Conservation (phyloP, 495 filamentous ascomycete genomes). For the Neurospora discreta region DNA sequence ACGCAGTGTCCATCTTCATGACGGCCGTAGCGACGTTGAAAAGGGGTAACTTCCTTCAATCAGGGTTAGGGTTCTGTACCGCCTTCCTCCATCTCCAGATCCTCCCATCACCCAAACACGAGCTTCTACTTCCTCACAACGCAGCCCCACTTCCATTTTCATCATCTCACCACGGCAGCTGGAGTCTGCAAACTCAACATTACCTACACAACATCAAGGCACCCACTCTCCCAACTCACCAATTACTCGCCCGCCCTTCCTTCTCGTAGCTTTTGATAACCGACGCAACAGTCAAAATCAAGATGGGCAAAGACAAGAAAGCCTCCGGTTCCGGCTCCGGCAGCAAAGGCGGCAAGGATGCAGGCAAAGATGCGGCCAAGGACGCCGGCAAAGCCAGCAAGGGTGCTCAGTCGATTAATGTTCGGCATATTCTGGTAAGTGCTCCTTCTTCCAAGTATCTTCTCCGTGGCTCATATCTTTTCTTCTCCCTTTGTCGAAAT, state of each 20-base stretch:
- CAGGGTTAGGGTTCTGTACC: background rate
- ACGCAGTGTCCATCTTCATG: background rate
- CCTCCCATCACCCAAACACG: background rate
- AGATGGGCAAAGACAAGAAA: constrained; percentile 20
- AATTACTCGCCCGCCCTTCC: background rate
- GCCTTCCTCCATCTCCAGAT: background rate
- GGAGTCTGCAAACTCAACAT: background rate
- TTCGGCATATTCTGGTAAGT: constrained; percentile 66
- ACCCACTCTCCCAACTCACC: background rate
- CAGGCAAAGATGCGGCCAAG: constrained; percentile 35
- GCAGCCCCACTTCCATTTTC: background rate
- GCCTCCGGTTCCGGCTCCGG: constrained; percentile 41
- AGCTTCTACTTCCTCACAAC: too few relatives aligned
- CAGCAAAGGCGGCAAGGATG: constrained; percentile 35
- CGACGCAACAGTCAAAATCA: background rate
- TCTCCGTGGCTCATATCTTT: background rate
- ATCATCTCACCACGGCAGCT: constrained; percentile 2
- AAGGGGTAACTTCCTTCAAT: background rate
- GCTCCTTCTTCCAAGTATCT: background rate
- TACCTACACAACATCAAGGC: background rate
- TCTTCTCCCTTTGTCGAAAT: too few relatives aligned
- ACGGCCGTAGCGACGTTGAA: background rate
- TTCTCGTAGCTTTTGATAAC: background rate
- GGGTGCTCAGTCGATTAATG: constrained; percentile 69
- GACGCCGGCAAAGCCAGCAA: constrained; percentile 45